These are phyloP conservation scores for Trichoderma breve DNA, from an alignment of 2,329 filamentous ascomycete species.

Conservation along the genomic window DNA sequence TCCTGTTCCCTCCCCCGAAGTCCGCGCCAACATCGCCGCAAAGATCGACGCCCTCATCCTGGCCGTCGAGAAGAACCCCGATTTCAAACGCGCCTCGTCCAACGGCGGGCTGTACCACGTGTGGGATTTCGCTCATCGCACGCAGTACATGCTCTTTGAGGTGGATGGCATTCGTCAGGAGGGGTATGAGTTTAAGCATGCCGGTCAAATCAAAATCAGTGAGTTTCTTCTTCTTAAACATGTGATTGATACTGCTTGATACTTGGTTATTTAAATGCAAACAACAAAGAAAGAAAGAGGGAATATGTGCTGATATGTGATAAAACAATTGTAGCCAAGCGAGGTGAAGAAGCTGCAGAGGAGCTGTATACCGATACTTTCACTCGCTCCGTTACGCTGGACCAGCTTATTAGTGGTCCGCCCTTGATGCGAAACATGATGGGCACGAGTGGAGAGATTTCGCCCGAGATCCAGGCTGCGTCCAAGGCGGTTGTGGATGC, in stretches of 20 bases:
- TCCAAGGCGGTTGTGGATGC: conserved; percentile 30
- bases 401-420: conserved; percentile 34
- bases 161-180: conserved; percentile 38
- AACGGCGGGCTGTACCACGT: conserved; percentile 36
- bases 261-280: too few species aligned
- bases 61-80: conserved; percentile 32
- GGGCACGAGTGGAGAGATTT: conserved; percentile 33
- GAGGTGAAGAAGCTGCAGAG: conserved; percentile 26
- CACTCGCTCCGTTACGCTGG: conserved; percentile 32
- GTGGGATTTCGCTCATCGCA: conserved; percentile 43
- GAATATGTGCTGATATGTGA: too few species aligned
- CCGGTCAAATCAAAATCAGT: conserved; percentile 31
- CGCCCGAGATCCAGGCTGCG: conserved; percentile 29
- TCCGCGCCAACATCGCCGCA: conserved; percentile 28
- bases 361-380: conserved; percentile 33
- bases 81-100: conserved; percentile 29
- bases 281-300: too few species aligned
- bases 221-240: neutral
- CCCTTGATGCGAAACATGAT: conserved; percentile 33
- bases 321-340: neutral
- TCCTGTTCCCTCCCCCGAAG: conserved; percentile 25
- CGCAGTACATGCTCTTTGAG: conserved; percentile 42
- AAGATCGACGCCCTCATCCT: conserved; percentile 30
- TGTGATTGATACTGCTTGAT: too few species aligned
- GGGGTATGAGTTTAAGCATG: conserved; percentile 34